Conservation (phyloP, 1,284 basidiomycete species). For the Apiotrichum siamense region DNA sequence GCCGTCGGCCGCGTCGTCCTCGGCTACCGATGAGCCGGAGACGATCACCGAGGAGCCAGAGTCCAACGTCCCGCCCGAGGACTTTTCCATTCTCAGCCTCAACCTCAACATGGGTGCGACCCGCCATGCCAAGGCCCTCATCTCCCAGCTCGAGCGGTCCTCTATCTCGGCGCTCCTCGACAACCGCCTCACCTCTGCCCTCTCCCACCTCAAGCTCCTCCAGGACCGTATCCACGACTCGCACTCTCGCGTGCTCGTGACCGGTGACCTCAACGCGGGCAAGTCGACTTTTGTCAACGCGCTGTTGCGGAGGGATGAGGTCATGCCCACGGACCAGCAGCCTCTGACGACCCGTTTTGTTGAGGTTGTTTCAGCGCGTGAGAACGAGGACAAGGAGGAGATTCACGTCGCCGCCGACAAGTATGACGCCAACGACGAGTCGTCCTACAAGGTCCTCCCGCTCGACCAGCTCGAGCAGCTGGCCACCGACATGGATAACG, state of each 20-base stretch:
- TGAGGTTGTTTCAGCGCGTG: constrained; percentile 88
- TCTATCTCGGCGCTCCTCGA: constrained; percentile 90
- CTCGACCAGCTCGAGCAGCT: constrained; percentile 73
- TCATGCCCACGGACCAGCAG: constrained; percentile 97
- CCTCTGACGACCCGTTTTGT: constrained; percentile 97
- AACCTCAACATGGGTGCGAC: constrained; percentile 87
- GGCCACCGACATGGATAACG: constrained; percentile 65
- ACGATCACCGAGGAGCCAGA: constrained; percentile 50
- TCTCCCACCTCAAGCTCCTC: constrained; percentile 78
- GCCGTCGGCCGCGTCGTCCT: not conserved
- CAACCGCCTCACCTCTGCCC: constrained; percentile 70
- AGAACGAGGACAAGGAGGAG: constrained; percentile 56
- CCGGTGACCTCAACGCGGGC: constrained; percentile 97
- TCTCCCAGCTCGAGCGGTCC: constrained; percentile 82
- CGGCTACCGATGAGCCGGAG: constrained; percentile 22
- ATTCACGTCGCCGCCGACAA: constrained; percentile 48
- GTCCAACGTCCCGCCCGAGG: constrained; percentile 45
- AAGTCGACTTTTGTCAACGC: constrained; percentile 99
- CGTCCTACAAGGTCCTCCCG: constrained; percentile 66
- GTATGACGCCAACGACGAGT: constrained; percentile 68
- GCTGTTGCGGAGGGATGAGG: constrained; percentile 67
- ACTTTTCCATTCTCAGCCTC: constrained; percentile 80
- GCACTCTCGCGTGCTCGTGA: constrained; percentile 93
- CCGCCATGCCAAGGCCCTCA: constrained; percentile 67
- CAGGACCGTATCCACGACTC: constrained; percentile 82